Evolutionary conservation across 2,329 filamentous ascomycete species (phyloP).

Genomic region (Monilinia fructicola): DNA sequence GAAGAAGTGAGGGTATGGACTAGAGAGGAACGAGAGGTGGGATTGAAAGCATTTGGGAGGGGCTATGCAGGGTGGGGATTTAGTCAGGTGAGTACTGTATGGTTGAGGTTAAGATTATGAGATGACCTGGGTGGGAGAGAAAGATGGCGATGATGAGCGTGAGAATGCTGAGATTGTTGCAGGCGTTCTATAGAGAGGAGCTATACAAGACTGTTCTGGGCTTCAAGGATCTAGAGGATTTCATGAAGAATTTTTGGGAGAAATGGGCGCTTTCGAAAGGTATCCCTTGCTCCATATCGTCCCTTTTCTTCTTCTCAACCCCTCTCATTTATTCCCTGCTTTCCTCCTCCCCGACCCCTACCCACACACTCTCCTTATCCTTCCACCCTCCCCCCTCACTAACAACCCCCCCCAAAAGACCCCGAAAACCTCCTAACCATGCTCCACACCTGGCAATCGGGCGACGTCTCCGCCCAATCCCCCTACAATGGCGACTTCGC

Average conservation of each 20-base stretch:
- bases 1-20: constrained; percentile 51
- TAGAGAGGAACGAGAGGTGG: constrained; percentile 52
- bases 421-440: constrained; percentile 74
- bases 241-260: constrained; percentile 76
- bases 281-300: constrained; percentile 30
- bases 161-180: background rate
- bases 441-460: constrained; percentile 77
- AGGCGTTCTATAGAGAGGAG: constrained; percentile 68
- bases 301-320: background rate
- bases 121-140: background rate
- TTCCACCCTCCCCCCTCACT: background rate
- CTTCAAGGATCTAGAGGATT: constrained; percentile 68
- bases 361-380: no score
- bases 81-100: constrained; percentile 52
- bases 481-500: constrained; percentile 67
- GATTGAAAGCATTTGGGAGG: constrained; percentile 68
- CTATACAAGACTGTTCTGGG: constrained; percentile 65
- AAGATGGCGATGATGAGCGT: no score
- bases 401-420: constrained; percentile 45
- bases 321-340: no score
- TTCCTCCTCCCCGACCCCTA: no score
- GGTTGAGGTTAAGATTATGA: background rate
- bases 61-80: constrained; percentile 83
- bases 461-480: constrained; percentile 66
- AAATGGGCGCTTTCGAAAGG: constrained; percentile 68